Evolutionary conservation across 805 yeast species (phyloP), one percentile per base, ranked within the genome.

Genomic region (Clavispora phyllophila): DNA sequence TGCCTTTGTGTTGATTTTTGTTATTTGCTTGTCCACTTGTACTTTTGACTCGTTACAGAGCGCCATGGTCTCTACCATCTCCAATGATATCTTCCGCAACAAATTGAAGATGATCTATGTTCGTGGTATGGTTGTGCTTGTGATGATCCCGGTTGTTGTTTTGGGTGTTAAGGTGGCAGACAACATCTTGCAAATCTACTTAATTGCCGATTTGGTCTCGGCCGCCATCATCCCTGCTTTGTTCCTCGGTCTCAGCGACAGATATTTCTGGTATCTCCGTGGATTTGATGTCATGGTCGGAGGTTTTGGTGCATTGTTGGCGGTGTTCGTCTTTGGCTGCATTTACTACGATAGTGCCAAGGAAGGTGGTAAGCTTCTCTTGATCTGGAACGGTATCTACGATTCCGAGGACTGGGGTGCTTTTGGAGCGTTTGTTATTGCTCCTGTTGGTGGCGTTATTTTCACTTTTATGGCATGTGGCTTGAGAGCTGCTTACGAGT

Each of bases 391-490:
- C 54, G 96, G 97, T 35, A 66, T 90, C 22, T 90, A 90, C 56
- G 68, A 74, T 47, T 68, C 76, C 5, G 76, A 74, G 39, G 96
- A 90, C 58, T 90, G 96, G 96, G 87, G 95, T 54, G 82, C 95
- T 0, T 90, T 90, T 66, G 97, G 96, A 19, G 96, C 96, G 2
- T 90, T 90, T 63, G 91, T 86, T 6, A 85, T 83, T 48, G 93
- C 96, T 1, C 96, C 96, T 5, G 72, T 82, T 32, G 95, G 91
- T 22, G 88, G 91, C 9, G 49, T 89, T 2, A 47, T 83, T 5
- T 68, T 82, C 47, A 81, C 86, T 2, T 61, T 77, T 12, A 54
- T 70, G 23, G 70, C 73, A 35, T 73, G 84, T 22, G 81, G 55
- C 3, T 19, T 71, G 13, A 73, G 93, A 63, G 58, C 77, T 27